These are phyloP conservation scores for Dioscorea alata DNA, from an alignment of 106 monocot species.

Conservation along the genomic window DNA sequence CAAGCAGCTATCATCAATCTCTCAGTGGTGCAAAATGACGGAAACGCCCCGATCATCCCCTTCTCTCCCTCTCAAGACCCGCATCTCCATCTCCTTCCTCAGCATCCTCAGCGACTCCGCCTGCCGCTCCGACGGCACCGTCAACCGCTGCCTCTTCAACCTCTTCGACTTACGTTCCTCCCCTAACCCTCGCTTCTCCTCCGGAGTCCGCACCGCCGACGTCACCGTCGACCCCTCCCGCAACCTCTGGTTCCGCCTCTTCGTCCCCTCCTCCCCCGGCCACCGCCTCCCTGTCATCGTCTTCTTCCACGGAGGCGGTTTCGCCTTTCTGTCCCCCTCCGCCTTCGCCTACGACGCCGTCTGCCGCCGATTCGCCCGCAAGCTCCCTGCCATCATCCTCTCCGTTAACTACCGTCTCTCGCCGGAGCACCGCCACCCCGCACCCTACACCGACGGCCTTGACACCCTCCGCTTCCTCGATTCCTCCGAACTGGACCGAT, in stretches of 20 bases:
- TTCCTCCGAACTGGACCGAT: neutral
- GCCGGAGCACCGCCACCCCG: slow-evolving; percentile 36
- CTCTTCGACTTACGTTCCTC: slow-evolving; percentile 17
- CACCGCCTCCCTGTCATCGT: slow-evolving; percentile 6
- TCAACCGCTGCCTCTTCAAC: slow-evolving; percentile 51
- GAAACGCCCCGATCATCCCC: too few species aligned
- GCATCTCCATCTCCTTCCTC: slow-evolving; percentile 12
- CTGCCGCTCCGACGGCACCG: slow-evolving; percentile 58
- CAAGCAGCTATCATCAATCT: too few species aligned
- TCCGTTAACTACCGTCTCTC: slow-evolving; percentile 40
- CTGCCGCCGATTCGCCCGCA: slow-evolving; percentile 13
- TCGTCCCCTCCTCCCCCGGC: neutral
- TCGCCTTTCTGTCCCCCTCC: slow-evolving; percentile 6
- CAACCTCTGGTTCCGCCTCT: slow-evolving; percentile 24
- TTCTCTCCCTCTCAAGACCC: slow-evolving; percentile 22
- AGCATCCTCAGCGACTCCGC: slow-evolving; percentile 26
- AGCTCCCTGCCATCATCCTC: slow-evolving; percentile 1
- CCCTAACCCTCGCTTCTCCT: slow-evolving; percentile 23
- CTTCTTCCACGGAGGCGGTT: slow-evolving; percentile 20
- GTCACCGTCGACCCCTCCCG: slow-evolving; percentile 20
- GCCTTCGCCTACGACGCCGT: neutral
- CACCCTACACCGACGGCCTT: slow-evolving; percentile 31
- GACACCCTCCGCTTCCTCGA: slow-evolving; percentile 27
- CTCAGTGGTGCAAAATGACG: too few species aligned
- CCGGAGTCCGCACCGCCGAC: slow-evolving; percentile 43